phyloP scores from a whole-genome alignment of 768 basidiomycete species.

The Hypholoma fasciculare region DNA sequence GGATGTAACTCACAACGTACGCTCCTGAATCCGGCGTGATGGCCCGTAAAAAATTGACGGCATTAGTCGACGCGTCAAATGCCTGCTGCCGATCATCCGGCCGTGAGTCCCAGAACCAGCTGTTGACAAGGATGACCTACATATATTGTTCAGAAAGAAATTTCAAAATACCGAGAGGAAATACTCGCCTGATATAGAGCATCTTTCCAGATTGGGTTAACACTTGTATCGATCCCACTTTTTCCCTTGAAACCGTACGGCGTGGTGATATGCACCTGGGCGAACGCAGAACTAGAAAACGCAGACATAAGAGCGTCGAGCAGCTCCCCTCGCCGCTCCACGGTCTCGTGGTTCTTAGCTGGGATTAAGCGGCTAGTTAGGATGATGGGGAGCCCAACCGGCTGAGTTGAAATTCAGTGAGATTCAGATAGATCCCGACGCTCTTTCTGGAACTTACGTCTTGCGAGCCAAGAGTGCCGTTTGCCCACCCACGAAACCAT shows the following conservation, averaged over 20 bases:
- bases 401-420: constrained; percentile 10
- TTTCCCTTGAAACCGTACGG: constrained; percentile 21
- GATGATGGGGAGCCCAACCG: constrained; percentile 19
- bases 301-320: constrained; percentile 19
- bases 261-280: constrained; percentile 20
- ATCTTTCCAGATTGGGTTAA: constrained; percentile 25
- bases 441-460: constrained; percentile 13
- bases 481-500: constrained; percentile 24
- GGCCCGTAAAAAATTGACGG: constrained; percentile 20
- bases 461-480: constrained; percentile 19
- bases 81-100: constrained; percentile 11
- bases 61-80: constrained; percentile 18
- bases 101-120: constrained; percentile 14
- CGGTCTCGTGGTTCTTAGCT: constrained; percentile 23
- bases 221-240: constrained; percentile 18
- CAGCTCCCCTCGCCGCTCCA: constrained; percentile 12
- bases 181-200: constrained; percentile 24
- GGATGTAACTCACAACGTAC: constrained; percentile 9
- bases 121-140: constrained; percentile 19
- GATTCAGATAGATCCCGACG: constrained; percentile 15
- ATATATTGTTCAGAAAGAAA: background rate
- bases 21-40: constrained; percentile 27
- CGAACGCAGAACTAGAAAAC: constrained; percentile 16
- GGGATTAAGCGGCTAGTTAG: constrained; percentile 28
- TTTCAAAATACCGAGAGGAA: background rate